Base-by-base conservation (phyloP, 2,329 filamentous ascomycete species). In the Colletotrichum plurivorum region DNA sequence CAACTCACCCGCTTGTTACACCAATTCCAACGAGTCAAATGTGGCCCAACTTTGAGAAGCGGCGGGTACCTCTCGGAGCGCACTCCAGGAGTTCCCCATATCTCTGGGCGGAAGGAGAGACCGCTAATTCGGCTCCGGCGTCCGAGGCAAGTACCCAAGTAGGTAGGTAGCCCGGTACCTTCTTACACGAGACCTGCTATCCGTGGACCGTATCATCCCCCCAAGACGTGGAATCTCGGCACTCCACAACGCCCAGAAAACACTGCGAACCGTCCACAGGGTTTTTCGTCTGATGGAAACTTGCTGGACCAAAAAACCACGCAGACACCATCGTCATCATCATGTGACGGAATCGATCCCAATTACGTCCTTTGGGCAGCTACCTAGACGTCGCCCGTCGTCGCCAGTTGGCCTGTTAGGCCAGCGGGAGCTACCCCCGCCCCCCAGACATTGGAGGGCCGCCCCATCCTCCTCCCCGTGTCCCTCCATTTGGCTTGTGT, bases 271-370 rank as follows among this genome's bases (percentile, higher is more conserved):
- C 59, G 25, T 62, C 39, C 39, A 46, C 36, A 62, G 48, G 48
- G 36, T 43, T 43, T 43, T 43, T 41, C 60, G 46, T 58, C 60
- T 46, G 31, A 36, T 68, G 8, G 31, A 36, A 36, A 36, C 31
- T 36, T 36, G 31, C 31, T 36, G 31, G 31, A 36, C 10, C 27
- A 51, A 55, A 55, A 59, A 59, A 54, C 31, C 64, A 16, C 58
- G 65, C 65, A 65, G 61, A 49, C 60, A 52, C 56, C 18, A 52
- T 61, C 18, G 45, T 16, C 5, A 55, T 58, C 22, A 57, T 43
- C 55, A 58, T 67, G 64, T 61, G 67, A 57, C 16, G 45, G 22
- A 36, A 36, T 52, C 45, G 51, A 45, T 25, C 49, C 20, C 66
- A 45, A 55, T 16, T 46, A 51, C n/a, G 18, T 31, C 39, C 16